Percentiles rank a stretch among this genome's conserved stretches.
These are phyloP conservation scores for Hypomontagnella monticulosa DNA, from an alignment of 495 filamentous ascomycete genomes.

Conservation along the genomic window DNA sequence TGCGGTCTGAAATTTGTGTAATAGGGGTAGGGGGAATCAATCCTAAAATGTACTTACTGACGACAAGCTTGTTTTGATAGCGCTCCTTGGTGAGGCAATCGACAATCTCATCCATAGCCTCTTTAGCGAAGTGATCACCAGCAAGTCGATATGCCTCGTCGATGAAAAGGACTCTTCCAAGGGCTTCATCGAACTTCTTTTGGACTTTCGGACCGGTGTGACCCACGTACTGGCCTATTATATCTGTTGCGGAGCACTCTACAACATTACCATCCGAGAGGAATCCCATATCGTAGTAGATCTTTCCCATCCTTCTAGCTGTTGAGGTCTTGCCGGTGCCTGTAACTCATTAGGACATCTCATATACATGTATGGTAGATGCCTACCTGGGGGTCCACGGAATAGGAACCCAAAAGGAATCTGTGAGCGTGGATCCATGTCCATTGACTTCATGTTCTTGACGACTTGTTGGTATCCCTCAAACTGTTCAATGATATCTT, in stretches of 20 bases:
- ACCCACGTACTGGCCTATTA: constrained; percentile 70
- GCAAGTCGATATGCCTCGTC: constrained; percentile 73
- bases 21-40: background rate
- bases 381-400: constrained; percentile 50
- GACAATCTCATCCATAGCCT: constrained; percentile 79
- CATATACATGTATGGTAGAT: constrained; percentile 28
- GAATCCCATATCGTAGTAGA: constrained; percentile 78
- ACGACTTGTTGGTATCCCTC: constrained; percentile 68
- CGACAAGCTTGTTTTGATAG: constrained; percentile 71
- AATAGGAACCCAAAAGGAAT: constrained; percentile 59
- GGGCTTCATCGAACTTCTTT: constrained; percentile 64
- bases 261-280: constrained; percentile 63
- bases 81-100: constrained; percentile 71
- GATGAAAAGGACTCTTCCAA: constrained; percentile 72
- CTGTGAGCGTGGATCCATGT: constrained; percentile 63
- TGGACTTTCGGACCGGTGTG: constrained; percentile 72
- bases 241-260: constrained; percentile 68
- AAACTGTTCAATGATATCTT: constrained; percentile 66
- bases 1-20: background rate
- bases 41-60: constrained; percentile 54
- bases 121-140: constrained; percentile 68
- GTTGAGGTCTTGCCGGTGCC: constrained; percentile 81
- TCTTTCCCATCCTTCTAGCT: constrained; percentile 73
- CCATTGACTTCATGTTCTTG: constrained; percentile 62
- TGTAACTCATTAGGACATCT: constrained; percentile 46